Conservation (phyloP, 2,329 filamentous ascomycete genomes). For the Fusarium chlamydosporum region DNA sequence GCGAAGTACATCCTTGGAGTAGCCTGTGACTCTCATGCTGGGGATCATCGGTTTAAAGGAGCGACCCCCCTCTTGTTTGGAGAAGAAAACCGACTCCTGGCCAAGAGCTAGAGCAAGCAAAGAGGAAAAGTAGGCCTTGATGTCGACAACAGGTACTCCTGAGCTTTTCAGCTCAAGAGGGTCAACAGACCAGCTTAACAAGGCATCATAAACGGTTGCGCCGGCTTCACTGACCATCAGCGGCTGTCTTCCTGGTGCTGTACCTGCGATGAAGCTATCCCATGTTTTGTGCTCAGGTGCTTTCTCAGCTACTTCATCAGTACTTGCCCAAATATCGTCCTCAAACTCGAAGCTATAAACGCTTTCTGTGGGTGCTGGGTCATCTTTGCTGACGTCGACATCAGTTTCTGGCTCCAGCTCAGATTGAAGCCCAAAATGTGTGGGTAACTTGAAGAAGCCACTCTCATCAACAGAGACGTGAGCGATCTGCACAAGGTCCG, state of each 20-base stretch:
- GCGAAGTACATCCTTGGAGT: slow-evolving; percentile 64
- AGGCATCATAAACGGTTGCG: slow-evolving; percentile 74
- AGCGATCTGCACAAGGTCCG: slow-evolving; percentile 38
- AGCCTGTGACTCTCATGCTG: slow-evolving; percentile 68
- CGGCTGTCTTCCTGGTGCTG: slow-evolving; percentile 56
- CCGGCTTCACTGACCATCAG: slow-evolving; percentile 79
- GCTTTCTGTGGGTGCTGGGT: slow-evolving; percentile 13
- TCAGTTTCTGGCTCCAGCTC: slow-evolving; percentile 24
- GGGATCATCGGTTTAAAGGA: slow-evolving; percentile 66
- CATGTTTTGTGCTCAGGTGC: slow-evolving; percentile 72
- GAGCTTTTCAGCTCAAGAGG: slow-evolving; percentile 57
- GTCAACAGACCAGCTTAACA: slow-evolving; percentile 62
- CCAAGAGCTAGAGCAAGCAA: slow-evolving; percentile 78
- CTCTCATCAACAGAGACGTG: slow-evolving; percentile 44
- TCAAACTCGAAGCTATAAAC: slow-evolving; percentile 21
- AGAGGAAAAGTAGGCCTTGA: slow-evolving; percentile 66
- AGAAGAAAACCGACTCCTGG: slow-evolving; percentile 78
- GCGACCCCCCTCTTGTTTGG: slow-evolving; percentile 66
- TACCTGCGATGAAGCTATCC: slow-evolving; percentile 72
- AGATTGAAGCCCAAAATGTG: slow-evolving; percentile 32
- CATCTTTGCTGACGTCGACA: slow-evolving; percentile 13
- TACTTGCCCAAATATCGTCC: slow-evolving; percentile 63
- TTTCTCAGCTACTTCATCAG: slow-evolving; percentile 52
- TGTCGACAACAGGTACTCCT: slow-evolving; percentile 61
- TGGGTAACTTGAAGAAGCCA: slow-evolving; percentile 53